Percentiles rank a stretch among this genome's conserved stretches.
phyloP scores from a whole-genome alignment of 805 yeast genomes.

The Grigorovia jiainica region DNA sequence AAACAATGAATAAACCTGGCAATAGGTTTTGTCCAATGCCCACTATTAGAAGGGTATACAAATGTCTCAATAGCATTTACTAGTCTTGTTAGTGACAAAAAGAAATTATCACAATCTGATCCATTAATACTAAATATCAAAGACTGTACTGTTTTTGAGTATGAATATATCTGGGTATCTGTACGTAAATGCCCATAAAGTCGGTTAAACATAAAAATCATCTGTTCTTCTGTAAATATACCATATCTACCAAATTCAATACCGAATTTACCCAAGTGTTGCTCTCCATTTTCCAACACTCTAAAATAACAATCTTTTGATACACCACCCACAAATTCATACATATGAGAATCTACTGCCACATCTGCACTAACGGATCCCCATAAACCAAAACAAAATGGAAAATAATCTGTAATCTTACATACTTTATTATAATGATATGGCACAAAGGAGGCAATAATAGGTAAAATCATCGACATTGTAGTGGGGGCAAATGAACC shows the following conservation, averaged over 20 bases:
- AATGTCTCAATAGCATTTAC: slow-evolving; percentile 69
- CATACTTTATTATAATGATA: slow-evolving; percentile 22
- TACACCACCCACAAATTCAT: slow-evolving; percentile 55
- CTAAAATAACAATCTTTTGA: slow-evolving; percentile 38
- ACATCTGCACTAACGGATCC: slow-evolving; percentile 38
- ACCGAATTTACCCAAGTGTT: neutral
- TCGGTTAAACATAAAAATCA: slow-evolving; percentile 49
- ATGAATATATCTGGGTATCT: slow-evolving; percentile 32
- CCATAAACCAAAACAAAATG: slow-evolving; percentile 70
- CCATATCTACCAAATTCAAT: slow-evolving; percentile 45
- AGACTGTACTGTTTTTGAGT: slow-evolving; percentile 39
- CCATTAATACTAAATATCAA: slow-evolving; percentile 54
- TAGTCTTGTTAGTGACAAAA: slow-evolving; percentile 44
- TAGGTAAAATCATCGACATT: slow-evolving; percentile 40
- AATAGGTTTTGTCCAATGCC: slow-evolving; percentile 72
- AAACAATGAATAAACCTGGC: slow-evolving; percentile 56
- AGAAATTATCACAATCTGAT: slow-evolving; percentile 33
- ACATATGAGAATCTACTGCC: slow-evolving; percentile 52
- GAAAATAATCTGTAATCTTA: slow-evolving; percentile 47
- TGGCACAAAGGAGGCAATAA: slow-evolving; percentile 49
- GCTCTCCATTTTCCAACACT: slow-evolving; percentile 15
- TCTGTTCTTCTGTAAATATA: slow-evolving; percentile 52
- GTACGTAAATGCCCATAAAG: slow-evolving; percentile 34
- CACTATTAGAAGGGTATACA: slow-evolving; percentile 88
- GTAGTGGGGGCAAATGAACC: slow-evolving; percentile 46